phyloP scores from a whole-genome alignment of 345 rosid genomes.

The thale cress (Arabidopsis thaliana) region DNA sequence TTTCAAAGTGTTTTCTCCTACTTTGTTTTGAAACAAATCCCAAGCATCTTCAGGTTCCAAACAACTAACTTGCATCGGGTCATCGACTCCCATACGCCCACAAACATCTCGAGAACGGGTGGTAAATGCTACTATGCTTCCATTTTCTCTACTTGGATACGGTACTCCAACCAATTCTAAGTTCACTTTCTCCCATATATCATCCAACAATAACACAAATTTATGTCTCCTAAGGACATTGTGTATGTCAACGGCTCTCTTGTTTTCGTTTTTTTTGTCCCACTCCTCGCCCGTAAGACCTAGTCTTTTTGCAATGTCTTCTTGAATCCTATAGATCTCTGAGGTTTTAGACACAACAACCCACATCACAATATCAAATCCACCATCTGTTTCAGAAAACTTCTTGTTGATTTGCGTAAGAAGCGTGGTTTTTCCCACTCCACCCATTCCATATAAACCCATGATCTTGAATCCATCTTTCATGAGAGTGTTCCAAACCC shows the following conservation, averaged over 20 bases:
- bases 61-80: neutral
- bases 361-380: neutral
- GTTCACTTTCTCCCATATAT: neutral
- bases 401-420: neutral
- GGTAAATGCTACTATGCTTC: neutral
- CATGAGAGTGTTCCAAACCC: neutral
- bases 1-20: constrained; percentile 3
- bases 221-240: neutral
- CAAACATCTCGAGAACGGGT: constrained; percentile 5
- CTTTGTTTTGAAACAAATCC: constrained; percentile 19
- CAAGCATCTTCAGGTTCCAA: constrained; percentile 7
- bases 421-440: neutral
- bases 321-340: neutral
- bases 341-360: neutral
- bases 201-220: constrained; percentile 4
- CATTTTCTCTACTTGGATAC: neutral
- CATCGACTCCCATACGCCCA: neutral
- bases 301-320: neutral
- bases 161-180: neutral
- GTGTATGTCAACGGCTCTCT: neutral
- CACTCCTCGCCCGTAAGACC: neutral
- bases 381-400: neutral
- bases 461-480: neutral
- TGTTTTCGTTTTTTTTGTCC: neutral
- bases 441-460: neutral